phyloP scores from a whole-genome alignment of 257 asterid species.

The Linaria vulgaris region DNA sequence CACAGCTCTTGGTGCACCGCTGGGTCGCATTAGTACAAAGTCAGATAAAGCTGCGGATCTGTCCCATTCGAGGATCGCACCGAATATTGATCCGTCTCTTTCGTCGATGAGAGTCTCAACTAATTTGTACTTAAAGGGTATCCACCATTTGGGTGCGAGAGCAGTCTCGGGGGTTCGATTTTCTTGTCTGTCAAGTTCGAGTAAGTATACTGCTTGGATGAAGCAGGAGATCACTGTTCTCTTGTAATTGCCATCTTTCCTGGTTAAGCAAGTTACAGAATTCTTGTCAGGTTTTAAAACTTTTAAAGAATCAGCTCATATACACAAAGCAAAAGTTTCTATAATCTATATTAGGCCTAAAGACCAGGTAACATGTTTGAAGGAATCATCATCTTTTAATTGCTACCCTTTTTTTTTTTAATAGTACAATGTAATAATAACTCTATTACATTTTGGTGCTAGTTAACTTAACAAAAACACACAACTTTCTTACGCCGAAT shows the following conservation, averaged over 20 bases:
- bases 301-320: conserved; percentile 4
- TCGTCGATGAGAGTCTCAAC: conserved; percentile 71
- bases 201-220: conserved; percentile 91
- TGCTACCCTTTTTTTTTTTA: too few species aligned
- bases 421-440: too few species aligned
- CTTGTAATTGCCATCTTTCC: conserved; percentile 85
- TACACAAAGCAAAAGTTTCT: background rate
- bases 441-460: too few species aligned
- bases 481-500: background rate
- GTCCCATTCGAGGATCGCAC: conserved; percentile 95
- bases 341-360: background rate
- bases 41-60: conserved; percentile 85
- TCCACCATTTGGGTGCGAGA: conserved; percentile 99
- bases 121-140: conserved; percentile 83
- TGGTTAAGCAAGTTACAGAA: conserved; percentile 33
- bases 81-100: conserved; percentile 91
- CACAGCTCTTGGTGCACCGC: conserved; percentile 90
- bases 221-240: conserved; percentile 92
- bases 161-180: conserved; percentile 60
- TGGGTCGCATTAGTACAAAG: conserved; percentile 68
- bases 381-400: too few species aligned
- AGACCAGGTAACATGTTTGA: background rate
- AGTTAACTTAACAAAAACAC: background rate
- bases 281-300: conserved; percentile 6
- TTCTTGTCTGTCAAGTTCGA: conserved; percentile 94